Evolutionary conservation across 2,329 filamentous ascomycete species (phyloP), one percentile per base, ranked within the genome.

Genomic region (Chaetomiaceae sp.): DNA sequence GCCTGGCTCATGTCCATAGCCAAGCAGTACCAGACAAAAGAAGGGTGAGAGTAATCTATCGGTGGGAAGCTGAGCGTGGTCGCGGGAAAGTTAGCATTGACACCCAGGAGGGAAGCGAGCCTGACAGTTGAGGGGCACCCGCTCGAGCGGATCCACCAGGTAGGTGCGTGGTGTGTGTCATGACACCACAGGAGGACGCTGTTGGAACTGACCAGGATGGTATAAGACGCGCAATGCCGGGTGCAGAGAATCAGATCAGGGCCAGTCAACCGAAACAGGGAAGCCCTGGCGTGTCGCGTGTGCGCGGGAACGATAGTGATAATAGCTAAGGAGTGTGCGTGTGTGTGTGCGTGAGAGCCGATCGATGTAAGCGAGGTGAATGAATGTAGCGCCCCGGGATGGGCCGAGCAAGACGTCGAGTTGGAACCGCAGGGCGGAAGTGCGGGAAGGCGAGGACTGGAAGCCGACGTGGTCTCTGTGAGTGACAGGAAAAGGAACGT

Each of bases 1-100:
- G 69, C 64, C 58, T 76, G 72, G 59, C 63, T 68, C 52, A 72
- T 66, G 59, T 76, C 71, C 74, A 78, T 77, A 66, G 61, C 64
- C 64, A 60, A 57, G 58, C 58, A 53, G 58, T 56, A 56, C 55
- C 61, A 54, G 51, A 48, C 53, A 58, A 64, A 38, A 56, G 58
- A 61, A 66, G 58, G 58, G 61, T 62, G 60, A 50, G 52, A 56
- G 62, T 60, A 61, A 62, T 63, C 59, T 65, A 64, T 63, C 50
- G 56, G 58, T 55, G 54, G 60, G 60, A 63, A 62, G 59, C 65
- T 69, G 57, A 55, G 58, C 48, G 53, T 46, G 53, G 57, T 51
- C 50, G 56, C 55, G 53, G 52, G 33, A 50, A 49, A 45, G 64
- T 73, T 63, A 73, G 69, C 65, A 65, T 67, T 49, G 57, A 57